Evolutionary conservation across 306 rosid genomes (phyloP).

Genomic region (Dalbergia cultrata): DNA sequence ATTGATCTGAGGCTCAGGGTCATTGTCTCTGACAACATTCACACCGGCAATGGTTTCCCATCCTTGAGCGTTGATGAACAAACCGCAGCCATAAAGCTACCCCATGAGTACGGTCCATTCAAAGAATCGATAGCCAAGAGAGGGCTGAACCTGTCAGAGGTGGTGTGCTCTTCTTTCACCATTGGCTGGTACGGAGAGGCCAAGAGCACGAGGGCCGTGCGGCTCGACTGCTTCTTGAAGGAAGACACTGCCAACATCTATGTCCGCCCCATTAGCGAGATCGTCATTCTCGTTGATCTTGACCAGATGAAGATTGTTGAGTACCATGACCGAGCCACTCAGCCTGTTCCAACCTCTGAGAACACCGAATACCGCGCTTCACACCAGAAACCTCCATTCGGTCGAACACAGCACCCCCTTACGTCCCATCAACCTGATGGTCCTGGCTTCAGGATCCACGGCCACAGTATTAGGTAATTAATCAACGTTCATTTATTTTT

Average conservation of each 20-base stretch:
- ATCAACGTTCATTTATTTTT: too few relatives aligned
- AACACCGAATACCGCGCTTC: slow-evolving; percentile 45
- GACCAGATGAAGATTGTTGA: slow-evolving; percentile 36
- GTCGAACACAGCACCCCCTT: slow-evolving; percentile 39
- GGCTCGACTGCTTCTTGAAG: slow-evolving; percentile 53
- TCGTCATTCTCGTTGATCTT: slow-evolving; percentile 45
- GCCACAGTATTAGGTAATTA: slow-evolving; percentile 47
- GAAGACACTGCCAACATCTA: slow-evolving; percentile 45
- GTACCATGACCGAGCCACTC: slow-evolving; percentile 35
- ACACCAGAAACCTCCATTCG: slow-evolving; percentile 42
- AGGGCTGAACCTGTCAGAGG: slow-evolving; percentile 56
- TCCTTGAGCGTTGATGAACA: slow-evolving; percentile 37
- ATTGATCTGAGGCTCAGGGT: slow-evolving; percentile 4
- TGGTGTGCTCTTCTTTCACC: slow-evolving; percentile 48
- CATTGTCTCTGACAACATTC: slow-evolving; percentile 44
- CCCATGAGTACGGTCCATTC: slow-evolving; percentile 41
- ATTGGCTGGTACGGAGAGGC: slow-evolving; percentile 56
- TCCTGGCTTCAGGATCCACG: slow-evolving; percentile 45
- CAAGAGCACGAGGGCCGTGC: slow-evolving; percentile 15
- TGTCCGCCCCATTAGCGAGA: slow-evolving; percentile 51
- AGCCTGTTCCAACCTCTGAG: slow-evolving; percentile 37
- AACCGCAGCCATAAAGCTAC: slow-evolving; percentile 25
- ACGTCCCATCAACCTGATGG: slow-evolving; percentile 50
- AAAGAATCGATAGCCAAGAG: slow-evolving; percentile 47
- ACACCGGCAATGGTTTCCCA: slow-evolving; percentile 49